These are phyloP conservation scores for Colletotrichum sp. DNA, from an alignment of 2,329 filamentous ascomycete species.

Conservation along the genomic window DNA sequence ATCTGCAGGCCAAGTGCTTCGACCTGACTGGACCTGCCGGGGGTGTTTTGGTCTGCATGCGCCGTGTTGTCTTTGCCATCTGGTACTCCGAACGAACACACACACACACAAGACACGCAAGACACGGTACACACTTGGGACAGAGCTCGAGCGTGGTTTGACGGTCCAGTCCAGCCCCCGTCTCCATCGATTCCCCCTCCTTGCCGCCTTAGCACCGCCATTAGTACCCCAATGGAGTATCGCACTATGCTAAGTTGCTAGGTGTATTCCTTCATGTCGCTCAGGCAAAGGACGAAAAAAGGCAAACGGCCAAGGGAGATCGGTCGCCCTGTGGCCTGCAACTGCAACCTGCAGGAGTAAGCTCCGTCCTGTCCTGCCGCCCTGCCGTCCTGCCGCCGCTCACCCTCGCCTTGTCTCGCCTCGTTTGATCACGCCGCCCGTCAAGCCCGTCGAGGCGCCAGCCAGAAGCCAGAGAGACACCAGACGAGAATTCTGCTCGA, in stretches of 20 bases:
- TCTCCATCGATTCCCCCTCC: not conserved
- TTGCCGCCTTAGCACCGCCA: not conserved
- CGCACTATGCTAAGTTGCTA: not conserved
- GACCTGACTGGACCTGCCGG: not conserved
- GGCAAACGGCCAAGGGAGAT: not conserved
- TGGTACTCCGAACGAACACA: not conserved
- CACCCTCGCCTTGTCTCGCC: not conserved
- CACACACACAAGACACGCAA: not conserved
- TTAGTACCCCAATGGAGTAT: not conserved
- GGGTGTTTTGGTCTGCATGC: not conserved
- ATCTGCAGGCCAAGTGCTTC: slow-evolving; percentile 12
- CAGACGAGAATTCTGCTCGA: not conserved
- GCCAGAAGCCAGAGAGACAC: not conserved
- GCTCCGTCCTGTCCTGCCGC: not conserved
- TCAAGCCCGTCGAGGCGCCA: not conserved
- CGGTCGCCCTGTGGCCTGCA: not conserved
- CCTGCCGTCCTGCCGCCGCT: not conserved
- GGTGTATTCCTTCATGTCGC: not conserved
- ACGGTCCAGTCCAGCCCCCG: not conserved
- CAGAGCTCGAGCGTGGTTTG: not conserved
- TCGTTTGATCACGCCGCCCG: not conserved
- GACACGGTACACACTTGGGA: not conserved
- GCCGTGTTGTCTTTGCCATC: not conserved
- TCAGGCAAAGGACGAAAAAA: not conserved
- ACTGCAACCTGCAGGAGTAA: slow-evolving; percentile 1